These are phyloP conservation scores for Imleria badia DNA, from an alignment of 768 basidiomycete genomes.

Conservation along the genomic window DNA sequence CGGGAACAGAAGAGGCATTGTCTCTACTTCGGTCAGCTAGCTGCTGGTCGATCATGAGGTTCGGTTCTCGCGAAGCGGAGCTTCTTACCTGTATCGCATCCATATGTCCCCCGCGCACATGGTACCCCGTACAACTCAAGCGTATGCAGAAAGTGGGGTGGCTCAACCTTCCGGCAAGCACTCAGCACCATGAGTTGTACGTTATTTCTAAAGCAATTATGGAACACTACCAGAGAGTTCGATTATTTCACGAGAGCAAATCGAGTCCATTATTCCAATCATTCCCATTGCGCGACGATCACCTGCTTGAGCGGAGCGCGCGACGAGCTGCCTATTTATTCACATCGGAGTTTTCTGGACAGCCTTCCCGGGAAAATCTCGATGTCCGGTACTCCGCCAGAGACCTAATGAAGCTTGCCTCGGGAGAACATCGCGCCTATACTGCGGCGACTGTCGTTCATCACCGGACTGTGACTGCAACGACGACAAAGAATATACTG, in stretches of 20 bases:
- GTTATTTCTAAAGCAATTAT: slow-evolving; percentile 28
- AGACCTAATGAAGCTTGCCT: neutral
- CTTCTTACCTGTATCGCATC: slow-evolving; percentile 34
- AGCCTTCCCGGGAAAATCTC: neutral
- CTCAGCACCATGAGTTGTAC: slow-evolving; percentile 35
- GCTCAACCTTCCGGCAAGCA: slow-evolving; percentile 20
- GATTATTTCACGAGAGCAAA: slow-evolving; percentile 7
- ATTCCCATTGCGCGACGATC: slow-evolving; percentile 5
- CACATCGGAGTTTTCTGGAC: slow-evolving; percentile 1
- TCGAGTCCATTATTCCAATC: neutral
- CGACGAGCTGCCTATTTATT: slow-evolving; percentile 9
- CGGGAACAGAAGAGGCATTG: too few species aligned
- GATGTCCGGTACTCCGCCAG: slow-evolving; percentile 18
- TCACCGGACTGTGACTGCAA: neutral
- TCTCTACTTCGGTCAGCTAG: slow-evolving; percentile 37
- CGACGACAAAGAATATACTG: neutral
- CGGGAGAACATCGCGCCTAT: too few species aligned
- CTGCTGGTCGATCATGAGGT: slow-evolving; percentile 40
- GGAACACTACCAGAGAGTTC: slow-evolving; percentile 20
- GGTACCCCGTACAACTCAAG: slow-evolving; percentile 37
- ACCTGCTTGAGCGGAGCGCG: slow-evolving; percentile 20
- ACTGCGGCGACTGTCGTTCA: slow-evolving; percentile 7
- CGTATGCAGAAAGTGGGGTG: slow-evolving; percentile 42
- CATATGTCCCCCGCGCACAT: slow-evolving; percentile 37
- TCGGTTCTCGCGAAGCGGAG: slow-evolving; percentile 28